Evolutionary conservation across 169 alveolate species (phyloP), one percentile per base, ranked within the genome.

Genomic region (Plasmodium chabaudi): DNA sequence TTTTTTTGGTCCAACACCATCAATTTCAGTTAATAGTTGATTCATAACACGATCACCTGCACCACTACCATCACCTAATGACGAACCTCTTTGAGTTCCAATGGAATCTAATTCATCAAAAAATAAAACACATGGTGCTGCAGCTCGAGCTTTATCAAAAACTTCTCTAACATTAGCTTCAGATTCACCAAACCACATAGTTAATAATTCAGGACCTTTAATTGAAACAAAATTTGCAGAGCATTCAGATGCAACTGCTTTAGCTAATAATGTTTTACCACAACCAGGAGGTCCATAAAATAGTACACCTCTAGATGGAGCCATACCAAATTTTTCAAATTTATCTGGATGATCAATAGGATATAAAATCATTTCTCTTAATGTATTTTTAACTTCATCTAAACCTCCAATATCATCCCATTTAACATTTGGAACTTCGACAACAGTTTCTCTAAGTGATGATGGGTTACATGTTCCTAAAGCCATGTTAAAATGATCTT

Each of bases 281-380:
- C 99, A 98, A 49, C 99, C 99, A 59, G 99, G 99, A n/a, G 99
- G 99, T 12, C 99, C 99, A 93, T 99, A 99, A 96, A 99, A 99
- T 19, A 99, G 94, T 23, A 98, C 99, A 5, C 99, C 99, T 34
- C 99, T 96, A 23, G 99, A 97, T 64, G 99, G 99, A 60, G 97
- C 93, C 99, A 99, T 97, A 55, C 99, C 99, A 73, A 98, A 98
- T 92, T 98, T 97, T 92, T 98, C 99, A 95, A 97, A 99, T 94
- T 98, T 98, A 91, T 99, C 99, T 15, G 99, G 99, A 89, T 98
- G 99, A 65, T 98, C 99, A 60, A 95, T 95, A 61, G 97, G 97
- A 93, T 98, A 98, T 53, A 98, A 94, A 55, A 99, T 99, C 99
- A 98, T 97, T 93, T 99, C 99, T 93, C 99, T 97, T 87, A 99